These are phyloP conservation scores for Irpex sp. DNA, from an alignment of 1,284 basidiomycete genomes.

Conservation along the genomic window DNA sequence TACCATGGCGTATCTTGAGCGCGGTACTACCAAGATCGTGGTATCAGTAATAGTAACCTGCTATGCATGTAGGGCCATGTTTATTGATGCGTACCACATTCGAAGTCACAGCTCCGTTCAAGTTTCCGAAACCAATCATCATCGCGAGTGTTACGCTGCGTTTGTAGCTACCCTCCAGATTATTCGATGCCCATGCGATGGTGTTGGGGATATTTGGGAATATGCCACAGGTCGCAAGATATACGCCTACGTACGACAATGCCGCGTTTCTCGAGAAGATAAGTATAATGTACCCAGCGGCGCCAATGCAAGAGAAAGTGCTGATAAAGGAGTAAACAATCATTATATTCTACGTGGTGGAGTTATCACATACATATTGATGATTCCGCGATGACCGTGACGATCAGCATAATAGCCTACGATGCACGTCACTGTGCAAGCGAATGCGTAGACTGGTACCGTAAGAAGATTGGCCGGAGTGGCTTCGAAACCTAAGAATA, in stretches of 20 bases:
- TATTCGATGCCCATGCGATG: slow-evolving; percentile 70
- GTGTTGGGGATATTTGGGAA: slow-evolving; percentile 72
- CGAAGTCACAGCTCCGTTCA: slow-evolving; percentile 44
- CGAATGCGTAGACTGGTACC: slow-evolving; percentile 65
- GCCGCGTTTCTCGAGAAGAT: slow-evolving; percentile 56
- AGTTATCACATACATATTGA: slow-evolving; percentile 51
- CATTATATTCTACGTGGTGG: slow-evolving; percentile 16
- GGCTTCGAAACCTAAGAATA: slow-evolving; percentile 52
- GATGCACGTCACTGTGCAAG: slow-evolving; percentile 59
- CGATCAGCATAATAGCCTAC: slow-evolving; percentile 64
- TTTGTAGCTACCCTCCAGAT: slow-evolving; percentile 59
- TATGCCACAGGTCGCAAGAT: slow-evolving; percentile 69
- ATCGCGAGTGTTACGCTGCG: slow-evolving; percentile 40
- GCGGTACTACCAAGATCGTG: slow-evolving; percentile 13
- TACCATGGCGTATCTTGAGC: slow-evolving; percentile 38
- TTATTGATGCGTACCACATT: slow-evolving; percentile 35
- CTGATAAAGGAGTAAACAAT: slow-evolving; percentile 30
- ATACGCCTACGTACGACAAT: slow-evolving; percentile 69
- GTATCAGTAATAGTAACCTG: background rate
- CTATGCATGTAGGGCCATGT: background rate
- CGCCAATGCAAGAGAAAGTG: slow-evolving; percentile 26
- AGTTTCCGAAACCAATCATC: slow-evolving; percentile 40
- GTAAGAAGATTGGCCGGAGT: slow-evolving; percentile 71
- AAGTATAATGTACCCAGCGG: slow-evolving; percentile 66
- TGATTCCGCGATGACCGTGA: slow-evolving; percentile 52